Base-by-base conservation (phyloP, 768 basidiomycete genomes). In the Tubosaeta sp. region DNA sequence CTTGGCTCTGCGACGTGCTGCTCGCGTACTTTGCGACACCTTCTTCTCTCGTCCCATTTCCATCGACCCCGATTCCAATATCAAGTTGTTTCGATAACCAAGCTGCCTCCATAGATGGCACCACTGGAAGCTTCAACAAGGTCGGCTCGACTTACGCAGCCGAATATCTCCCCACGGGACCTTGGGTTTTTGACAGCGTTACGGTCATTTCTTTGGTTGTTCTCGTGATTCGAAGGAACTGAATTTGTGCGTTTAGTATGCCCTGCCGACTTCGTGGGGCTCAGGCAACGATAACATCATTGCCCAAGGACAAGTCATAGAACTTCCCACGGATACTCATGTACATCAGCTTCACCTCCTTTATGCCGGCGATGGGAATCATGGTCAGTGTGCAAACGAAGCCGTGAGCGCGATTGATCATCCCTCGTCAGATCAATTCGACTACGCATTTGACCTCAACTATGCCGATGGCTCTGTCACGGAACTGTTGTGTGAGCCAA, bases 291-390 rank as follows among this genome's bases (percentile, higher is more conserved):
- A 82, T 55, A 82, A 82, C 50, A 64, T 78, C 25, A 59, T 80
- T 27, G 69, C 76, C 14, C 53, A 71, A 7, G 71, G 71, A 2
- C 80, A 82, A 52, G 61, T 72, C 5, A 46, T 81, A 12, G 52
- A 63, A 6, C 62, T 76, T 17, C 48, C 60, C 8, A 47, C 61
- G 0, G 60, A 66, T n/a, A 71, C 69, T 0, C 70, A 62, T 53
- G 67, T 72, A 1, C 80, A 81, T 52, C 71, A 80, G 52, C 59
- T 82, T 25, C 77, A 80, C 51, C 66, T 79, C 46, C 54, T 80
- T 11, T 80, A 80, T 56, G 69, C 76, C 19, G 76, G 74, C 25
- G 76, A 76, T 43, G 71, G 69, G 6, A 51, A 41, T 1, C 61
- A 67, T n/a, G 53, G 75, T 72, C 39, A 48, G 71, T 55, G 31